Percentiles rank a stretch among this genome's conserved stretches.
phyloP scores from a whole-genome alignment of 2,329 filamentous ascomycete species.

The Cryphonectria radicalis region DNA sequence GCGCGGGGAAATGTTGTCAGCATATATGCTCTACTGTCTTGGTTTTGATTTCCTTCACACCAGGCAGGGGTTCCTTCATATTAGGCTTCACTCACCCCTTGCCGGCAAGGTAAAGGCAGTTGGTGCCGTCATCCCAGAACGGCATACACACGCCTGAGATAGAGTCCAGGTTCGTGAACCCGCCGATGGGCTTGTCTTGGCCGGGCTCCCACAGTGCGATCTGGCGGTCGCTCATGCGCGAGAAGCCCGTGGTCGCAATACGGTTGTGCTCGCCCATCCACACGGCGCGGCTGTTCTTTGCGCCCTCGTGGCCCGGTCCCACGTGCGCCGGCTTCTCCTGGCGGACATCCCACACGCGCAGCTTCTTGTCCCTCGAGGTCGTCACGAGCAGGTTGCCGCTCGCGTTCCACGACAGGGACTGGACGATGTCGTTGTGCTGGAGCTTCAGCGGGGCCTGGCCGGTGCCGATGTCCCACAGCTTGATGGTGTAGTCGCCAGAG shows the following conservation, averaged over 20 bases:
- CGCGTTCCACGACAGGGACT: constrained; percentile 94
- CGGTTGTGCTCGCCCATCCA: constrained; percentile 98
- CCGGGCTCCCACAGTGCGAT: constrained; percentile 94
- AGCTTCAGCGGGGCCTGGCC: constrained; percentile 76
- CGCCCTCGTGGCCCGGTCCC: constrained; percentile 81
- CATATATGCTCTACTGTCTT: constrained; percentile 14
- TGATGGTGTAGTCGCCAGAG: constrained; percentile 92
- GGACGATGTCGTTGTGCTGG: constrained; percentile 89
- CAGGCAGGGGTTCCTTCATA: constrained; percentile 48
- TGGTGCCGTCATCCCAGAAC: constrained; percentile 95
- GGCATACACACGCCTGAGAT: constrained; percentile 99
- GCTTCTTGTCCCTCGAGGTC: constrained; percentile 96
- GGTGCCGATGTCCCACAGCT: constrained; percentile 90
- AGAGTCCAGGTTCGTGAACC: constrained; percentile 88
- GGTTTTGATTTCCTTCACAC: too few species aligned
- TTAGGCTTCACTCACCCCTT: constrained; percentile 73
- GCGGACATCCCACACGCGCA: constrained; percentile 95
- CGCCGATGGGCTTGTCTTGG: constrained; percentile 82
- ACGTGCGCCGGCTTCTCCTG: constrained; percentile 89
- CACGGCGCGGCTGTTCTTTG: constrained; percentile 95
- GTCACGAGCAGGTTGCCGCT: constrained; percentile 85
- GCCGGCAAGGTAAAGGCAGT: constrained; percentile 93
- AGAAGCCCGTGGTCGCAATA: constrained; percentile 96
- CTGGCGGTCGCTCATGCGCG: constrained; percentile 96
- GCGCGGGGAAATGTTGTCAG: constrained; percentile 19